Conservation (phyloP, 202 grass and related monocot genomes). For the Elaeis oleifera region DNA sequence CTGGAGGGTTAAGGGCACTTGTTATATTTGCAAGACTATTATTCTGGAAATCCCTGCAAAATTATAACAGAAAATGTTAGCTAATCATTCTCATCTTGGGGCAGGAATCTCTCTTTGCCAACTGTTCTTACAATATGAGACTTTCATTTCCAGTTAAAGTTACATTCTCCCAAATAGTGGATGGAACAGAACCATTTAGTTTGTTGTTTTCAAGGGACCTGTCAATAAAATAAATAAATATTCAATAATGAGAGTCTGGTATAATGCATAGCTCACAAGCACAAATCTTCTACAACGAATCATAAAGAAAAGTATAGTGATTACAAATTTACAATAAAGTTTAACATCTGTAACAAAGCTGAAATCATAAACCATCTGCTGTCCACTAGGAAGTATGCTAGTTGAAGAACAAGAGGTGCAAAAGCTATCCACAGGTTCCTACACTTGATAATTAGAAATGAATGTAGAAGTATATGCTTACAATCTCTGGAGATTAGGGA, state of each 20-base stretch:
- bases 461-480: constrained; percentile 30
- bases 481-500: constrained; percentile 75
- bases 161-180: constrained; percentile 51
- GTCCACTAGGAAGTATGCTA: no score
- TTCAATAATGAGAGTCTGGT: no score
- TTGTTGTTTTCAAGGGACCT: constrained; percentile 65
- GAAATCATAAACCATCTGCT: no score
- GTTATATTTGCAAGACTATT: constrained; percentile 54
- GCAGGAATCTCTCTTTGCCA: constrained; percentile 5
- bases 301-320: no score
- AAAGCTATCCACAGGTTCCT: no score
- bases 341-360: no score
- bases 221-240: constrained; percentile 22
- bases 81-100: constrained; percentile 9
- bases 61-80: constrained; percentile 20
- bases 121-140: constrained; percentile 59
- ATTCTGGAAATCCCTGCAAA: constrained; percentile 75
- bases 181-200: constrained; percentile 68
- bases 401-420: no score
- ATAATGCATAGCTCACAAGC: no score
- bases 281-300: no score
- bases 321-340: no score
- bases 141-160: constrained; percentile 42
- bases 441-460: background rate
- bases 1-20: constrained; percentile 43